Evolutionary conservation across 169 alveolate species (phyloP).

Genomic region (Plasmodium gonderi): DNA sequence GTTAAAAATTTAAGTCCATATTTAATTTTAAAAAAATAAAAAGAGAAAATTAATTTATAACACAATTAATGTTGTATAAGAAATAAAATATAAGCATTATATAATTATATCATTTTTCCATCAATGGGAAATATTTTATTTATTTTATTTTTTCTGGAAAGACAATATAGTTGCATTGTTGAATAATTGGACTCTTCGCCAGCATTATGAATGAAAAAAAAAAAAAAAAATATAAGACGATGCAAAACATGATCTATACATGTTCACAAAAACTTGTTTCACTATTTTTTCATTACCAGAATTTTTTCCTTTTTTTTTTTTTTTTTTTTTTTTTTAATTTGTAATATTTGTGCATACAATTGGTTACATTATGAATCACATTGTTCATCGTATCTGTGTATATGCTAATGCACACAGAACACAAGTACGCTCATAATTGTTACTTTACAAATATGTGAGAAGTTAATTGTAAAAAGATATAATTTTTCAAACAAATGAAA

Average conservation of each 20-base stretch:
- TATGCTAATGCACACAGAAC: too few relatives aligned
- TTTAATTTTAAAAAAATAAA: too few relatives aligned
- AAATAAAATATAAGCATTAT: too few relatives aligned
- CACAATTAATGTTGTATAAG: too few relatives aligned
- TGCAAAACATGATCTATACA: not conserved
- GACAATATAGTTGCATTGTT: not conserved
- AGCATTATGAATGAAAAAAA: not conserved
- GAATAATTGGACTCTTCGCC: not conserved
- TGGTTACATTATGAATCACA: too few relatives aligned
- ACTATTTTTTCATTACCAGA: not conserved
- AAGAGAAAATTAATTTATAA: too few relatives aligned
- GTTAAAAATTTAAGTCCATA: too few relatives aligned
- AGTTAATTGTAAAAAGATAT: not conserved
- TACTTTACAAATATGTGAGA: not conserved
- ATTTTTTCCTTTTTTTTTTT: not conserved
- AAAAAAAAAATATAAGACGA: not conserved
- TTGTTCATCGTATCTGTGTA: too few relatives aligned
- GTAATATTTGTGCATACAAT: not conserved
- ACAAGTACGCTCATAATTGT: not conserved
- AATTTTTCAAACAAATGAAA: not conserved
- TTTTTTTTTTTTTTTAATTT: not conserved
- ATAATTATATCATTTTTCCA: too few relatives aligned
- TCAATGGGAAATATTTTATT: not conserved
- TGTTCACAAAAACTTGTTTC: not conserved
- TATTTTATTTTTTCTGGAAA: not conserved